phyloP scores from a whole-genome alignment of 73 alveolate species.

The Stentor roeselii region DNA sequence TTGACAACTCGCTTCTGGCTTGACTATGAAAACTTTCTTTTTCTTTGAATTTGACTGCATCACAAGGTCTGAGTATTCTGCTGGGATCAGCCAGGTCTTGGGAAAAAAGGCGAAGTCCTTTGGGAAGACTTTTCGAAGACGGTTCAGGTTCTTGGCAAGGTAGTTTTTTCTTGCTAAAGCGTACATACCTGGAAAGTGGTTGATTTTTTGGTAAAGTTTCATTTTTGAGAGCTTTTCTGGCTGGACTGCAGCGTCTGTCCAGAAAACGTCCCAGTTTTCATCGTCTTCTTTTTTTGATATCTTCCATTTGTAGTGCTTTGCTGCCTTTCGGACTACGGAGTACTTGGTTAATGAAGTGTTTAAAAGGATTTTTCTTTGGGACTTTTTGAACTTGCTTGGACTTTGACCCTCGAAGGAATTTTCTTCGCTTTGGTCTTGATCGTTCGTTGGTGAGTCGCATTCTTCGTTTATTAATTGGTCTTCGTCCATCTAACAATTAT shows the following conservation, averaged over 20 bases:
- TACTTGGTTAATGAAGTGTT: slow-evolving; percentile 20
- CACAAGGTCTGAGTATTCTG: slow-evolving; percentile 61
- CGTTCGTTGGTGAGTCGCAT: neutral
- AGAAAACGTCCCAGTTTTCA: slow-evolving; percentile 46
- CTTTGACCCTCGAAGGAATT: neutral
- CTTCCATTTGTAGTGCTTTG: slow-evolving; percentile 33
- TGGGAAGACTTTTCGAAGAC: slow-evolving; percentile 62
- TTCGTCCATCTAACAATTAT: neutral
- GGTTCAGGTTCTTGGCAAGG: slow-evolving; percentile 68
- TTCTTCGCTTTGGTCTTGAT: neutral
- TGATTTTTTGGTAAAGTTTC: slow-evolving; percentile 62
- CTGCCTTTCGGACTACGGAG: slow-evolving; percentile 7
- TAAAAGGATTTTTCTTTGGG: slow-evolving; percentile 18
- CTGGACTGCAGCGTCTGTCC: slow-evolving; percentile 52
- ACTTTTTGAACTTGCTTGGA: neutral
- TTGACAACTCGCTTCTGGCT: slow-evolving; percentile 81
- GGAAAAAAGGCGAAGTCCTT: slow-evolving; percentile 67
- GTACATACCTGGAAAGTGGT: slow-evolving; percentile 86
- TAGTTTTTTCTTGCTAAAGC: slow-evolving; percentile 70
- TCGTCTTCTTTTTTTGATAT: slow-evolving; percentile 35
- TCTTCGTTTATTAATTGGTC: neutral
- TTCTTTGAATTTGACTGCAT: slow-evolving; percentile 42
- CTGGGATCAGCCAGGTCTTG: slow-evolving; percentile 71
- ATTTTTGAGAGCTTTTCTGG: slow-evolving; percentile 48
- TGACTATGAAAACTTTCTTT: slow-evolving; percentile 69